Conservation (phyloP, 2,329 filamentous ascomycete genomes). For the Fusarium sp. region DNA sequence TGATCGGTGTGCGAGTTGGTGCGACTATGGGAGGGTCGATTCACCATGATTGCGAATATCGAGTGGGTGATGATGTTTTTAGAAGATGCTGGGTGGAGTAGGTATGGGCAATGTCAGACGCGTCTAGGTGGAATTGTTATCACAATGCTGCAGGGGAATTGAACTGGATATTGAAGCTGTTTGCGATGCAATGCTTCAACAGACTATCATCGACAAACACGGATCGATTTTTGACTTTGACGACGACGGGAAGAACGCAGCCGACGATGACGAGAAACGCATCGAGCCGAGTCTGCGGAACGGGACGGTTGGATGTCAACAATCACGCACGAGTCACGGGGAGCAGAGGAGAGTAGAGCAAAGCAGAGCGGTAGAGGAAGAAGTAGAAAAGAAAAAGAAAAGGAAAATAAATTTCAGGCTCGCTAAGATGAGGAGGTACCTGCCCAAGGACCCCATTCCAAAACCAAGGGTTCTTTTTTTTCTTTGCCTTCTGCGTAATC, state of each 20-base stretch:
- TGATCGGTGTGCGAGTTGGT: constrained; percentile 51
- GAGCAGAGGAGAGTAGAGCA: neutral
- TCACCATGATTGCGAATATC: constrained; percentile 40
- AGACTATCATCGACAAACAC: constrained; percentile 3
- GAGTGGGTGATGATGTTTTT: neutral
- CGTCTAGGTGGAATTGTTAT: neutral
- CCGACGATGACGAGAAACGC: constrained; percentile 22
- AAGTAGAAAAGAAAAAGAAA: neutral
- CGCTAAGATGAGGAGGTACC: constrained; percentile 28
- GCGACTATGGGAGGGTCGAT: constrained; percentile 45
- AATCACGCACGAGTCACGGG: constrained; percentile 16
- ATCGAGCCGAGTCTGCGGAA: constrained; percentile 17
- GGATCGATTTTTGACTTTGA: constrained; percentile 22
- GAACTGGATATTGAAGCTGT: neutral
- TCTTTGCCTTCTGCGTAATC: constrained; percentile 23
- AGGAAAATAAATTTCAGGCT: constrained; percentile 17
- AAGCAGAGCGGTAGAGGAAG: neutral
- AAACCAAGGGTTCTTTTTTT: constrained; percentile 29
- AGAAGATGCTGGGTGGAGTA: neutral
- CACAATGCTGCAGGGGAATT: constrained; percentile 5
- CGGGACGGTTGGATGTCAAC: neutral
- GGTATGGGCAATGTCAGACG: neutral
- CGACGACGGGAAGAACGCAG: constrained; percentile 19
- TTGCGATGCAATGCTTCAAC: constrained; percentile 1
- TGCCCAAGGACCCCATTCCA: constrained; percentile 21